Evolutionary conservation across 1,284 basidiomycete genomes (phyloP).

Genomic region (Heterobasidion annosum): DNA sequence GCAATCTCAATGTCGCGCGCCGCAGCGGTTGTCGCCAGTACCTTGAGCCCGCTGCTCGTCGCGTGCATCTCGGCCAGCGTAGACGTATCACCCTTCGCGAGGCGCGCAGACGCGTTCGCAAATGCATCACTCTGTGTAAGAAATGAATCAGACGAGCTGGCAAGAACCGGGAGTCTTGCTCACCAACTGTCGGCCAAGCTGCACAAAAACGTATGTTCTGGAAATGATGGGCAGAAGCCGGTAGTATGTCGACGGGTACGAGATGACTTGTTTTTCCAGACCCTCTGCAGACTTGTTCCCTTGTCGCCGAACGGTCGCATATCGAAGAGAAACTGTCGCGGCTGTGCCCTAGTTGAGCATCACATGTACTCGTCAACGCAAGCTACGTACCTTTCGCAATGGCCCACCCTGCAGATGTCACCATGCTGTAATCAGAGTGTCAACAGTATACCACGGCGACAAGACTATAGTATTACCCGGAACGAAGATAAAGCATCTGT

Average conservation of each 20-base stretch:
- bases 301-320: slow-evolving; percentile 67
- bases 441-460: neutral
- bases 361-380: neutral
- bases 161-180: slow-evolving; percentile 11
- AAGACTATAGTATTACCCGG: slow-evolving; percentile 27
- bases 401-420: slow-evolving; percentile 46
- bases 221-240: slow-evolving; percentile 65
- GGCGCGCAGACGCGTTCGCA: slow-evolving; percentile 33
- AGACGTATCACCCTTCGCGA: slow-evolving; percentile 49
- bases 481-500: slow-evolving; percentile 68
- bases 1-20: slow-evolving; percentile 60
- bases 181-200: slow-evolving; percentile 56
- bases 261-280: slow-evolving; percentile 57
- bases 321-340: slow-evolving; percentile 66
- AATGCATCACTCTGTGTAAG: slow-evolving; percentile 39
- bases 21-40: slow-evolving; percentile 43
- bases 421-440: slow-evolving; percentile 36
- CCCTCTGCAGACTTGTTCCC: slow-evolving; percentile 42
- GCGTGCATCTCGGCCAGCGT: slow-evolving; percentile 67
- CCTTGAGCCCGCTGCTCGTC: slow-evolving; percentile 63
- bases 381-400: slow-evolving; percentile 42
- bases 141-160: neutral
- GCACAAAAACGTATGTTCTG: slow-evolving; percentile 64
- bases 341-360: slow-evolving; percentile 25
- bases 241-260: slow-evolving; percentile 62